These are phyloP conservation scores for Millerozyma acaciae DNA, from an alignment of 805 yeast species.

Conservation along the genomic window DNA sequence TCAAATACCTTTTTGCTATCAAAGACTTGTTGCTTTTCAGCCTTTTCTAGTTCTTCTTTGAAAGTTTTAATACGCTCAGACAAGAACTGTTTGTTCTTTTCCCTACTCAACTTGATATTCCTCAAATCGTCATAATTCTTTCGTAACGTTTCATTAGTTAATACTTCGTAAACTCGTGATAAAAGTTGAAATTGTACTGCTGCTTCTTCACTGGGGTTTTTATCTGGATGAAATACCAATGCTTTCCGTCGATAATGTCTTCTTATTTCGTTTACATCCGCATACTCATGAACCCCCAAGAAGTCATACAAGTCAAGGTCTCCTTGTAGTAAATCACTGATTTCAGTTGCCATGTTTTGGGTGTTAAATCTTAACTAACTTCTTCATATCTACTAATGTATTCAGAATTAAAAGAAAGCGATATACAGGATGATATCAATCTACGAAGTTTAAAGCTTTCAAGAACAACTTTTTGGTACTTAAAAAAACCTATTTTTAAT, in stretches of 20 bases:
- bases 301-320: conserved; percentile 25
- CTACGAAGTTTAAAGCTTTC: no score
- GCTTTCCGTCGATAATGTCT: conserved; percentile 33
- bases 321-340: conserved; percentile 14
- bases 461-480: no score
- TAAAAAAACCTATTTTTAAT: no score
- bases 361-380: no score
- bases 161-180: conserved; percentile 28
- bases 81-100: conserved; percentile 10
- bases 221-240: conserved; percentile 39
- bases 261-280: conserved; percentile 21
- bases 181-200: conserved; percentile 26
- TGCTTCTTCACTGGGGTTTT: conserved; percentile 24
- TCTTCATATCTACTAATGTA: no score
- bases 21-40: conserved; percentile 16
- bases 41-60: conserved; percentile 24
- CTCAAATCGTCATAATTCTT: conserved; percentile 29
- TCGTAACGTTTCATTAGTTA: conserved; percentile 21
- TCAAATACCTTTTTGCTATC: conserved; percentile 7
- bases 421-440: no score
- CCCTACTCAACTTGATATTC: conserved; percentile 8
- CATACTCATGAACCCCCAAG: conserved; percentile 19
- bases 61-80: conserved; percentile 23
- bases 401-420: no score
- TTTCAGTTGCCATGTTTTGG: conserved; percentile 1